Evolutionary conservation across 2,329 filamentous ascomycete species (phyloP), one percentile per base, ranked within the genome.

Genomic region (Harringtonia aguacate): DNA sequence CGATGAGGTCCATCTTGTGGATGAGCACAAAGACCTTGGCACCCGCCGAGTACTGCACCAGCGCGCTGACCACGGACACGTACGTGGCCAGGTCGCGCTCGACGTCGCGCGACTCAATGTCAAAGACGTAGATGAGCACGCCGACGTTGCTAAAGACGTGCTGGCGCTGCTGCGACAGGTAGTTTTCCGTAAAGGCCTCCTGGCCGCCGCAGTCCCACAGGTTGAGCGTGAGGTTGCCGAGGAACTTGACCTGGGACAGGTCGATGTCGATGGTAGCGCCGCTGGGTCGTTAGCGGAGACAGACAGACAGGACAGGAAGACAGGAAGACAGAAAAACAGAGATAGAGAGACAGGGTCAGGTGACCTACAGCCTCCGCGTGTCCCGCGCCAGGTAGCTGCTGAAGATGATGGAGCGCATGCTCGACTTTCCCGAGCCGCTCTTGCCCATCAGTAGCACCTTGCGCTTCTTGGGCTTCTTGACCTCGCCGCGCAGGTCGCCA

Each of bases 181-280:
- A 98, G 63, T 94, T 95, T 60, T 97, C 92, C 73, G 95, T 95
- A 61, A 98, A 98, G 31, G 90, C 90, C 65, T 97, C 92, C 70
- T 98, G 92, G 47, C 90, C 92, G 67, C 92, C 92, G 62, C 92
- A 98, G 66, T 98, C 92, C 92, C 92, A 98, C 17, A 98, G 77
- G 64, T 98, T 97, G 55, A 98, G 75, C 43, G 92, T 95, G 43
- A 98, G 72, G 63, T 97, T 97, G 43, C 92, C 92, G 67, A 98
- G 85, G 68, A 98, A 98, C 64, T 95, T 95, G 65, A 97, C 92
- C 67, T 95, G 92, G 50, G 88, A 95, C 57, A 97, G 85, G 65
- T 98, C 92, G 48, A 98, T 92, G 61, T 98, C 92, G 60, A 98
- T 97, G 13, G 92, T 98, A 1, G 92, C 92, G 53, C 92, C 92